Conservation (phyloP, 352 stramenopile species). For the Pythium rishiriense region DNA sequence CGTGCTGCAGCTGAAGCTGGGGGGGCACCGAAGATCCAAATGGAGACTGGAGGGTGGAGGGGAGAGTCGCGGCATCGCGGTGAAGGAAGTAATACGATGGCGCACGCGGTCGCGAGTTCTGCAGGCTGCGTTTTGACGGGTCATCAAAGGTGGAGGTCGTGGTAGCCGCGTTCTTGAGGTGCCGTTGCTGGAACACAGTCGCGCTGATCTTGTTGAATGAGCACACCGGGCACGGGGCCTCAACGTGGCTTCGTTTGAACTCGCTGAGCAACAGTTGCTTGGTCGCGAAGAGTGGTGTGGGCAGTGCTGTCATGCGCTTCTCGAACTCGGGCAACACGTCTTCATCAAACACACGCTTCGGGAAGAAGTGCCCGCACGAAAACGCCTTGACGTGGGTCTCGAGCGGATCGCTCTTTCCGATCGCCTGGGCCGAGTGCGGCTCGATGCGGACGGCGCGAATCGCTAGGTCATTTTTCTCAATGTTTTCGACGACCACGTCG, state of each 20-base stretch:
- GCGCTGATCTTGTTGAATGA: constrained; percentile 79
- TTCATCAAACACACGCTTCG: constrained; percentile 85
- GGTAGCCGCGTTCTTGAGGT: not conserved
- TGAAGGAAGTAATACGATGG: constrained; percentile 64
- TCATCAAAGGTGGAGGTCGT: not conserved
- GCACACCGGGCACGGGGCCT: constrained; percentile 81
- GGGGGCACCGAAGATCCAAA: not conserved
- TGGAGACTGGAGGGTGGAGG: constrained; percentile 1
- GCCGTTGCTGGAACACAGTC: constrained; percentile 37
- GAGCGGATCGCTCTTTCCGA: constrained; percentile 82
- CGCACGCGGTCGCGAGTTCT: constrained; percentile 14
- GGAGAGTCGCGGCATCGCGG: constrained; percentile 7
- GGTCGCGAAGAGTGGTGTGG: constrained; percentile 59
- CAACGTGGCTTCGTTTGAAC: constrained; percentile 57
- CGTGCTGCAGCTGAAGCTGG: constrained; percentile 7
- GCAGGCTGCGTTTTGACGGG: not conserved
- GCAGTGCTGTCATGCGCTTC: constrained; percentile 69
- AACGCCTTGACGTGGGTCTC: constrained; percentile 88
- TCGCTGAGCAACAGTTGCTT: constrained; percentile 66
- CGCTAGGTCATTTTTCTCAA: constrained; percentile 71
- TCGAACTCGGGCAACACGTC: constrained; percentile 83
- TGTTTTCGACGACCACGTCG: constrained; percentile 73
- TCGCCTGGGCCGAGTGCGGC: constrained; percentile 59
- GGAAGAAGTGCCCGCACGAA: constrained; percentile 80
- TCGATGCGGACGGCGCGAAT: constrained; percentile 48